Percentiles rank a stretch among this genome's conserved stretches.
Conservation (phyloP, 768 basidiomycete genomes). For the Boletus bicolor region DNA sequence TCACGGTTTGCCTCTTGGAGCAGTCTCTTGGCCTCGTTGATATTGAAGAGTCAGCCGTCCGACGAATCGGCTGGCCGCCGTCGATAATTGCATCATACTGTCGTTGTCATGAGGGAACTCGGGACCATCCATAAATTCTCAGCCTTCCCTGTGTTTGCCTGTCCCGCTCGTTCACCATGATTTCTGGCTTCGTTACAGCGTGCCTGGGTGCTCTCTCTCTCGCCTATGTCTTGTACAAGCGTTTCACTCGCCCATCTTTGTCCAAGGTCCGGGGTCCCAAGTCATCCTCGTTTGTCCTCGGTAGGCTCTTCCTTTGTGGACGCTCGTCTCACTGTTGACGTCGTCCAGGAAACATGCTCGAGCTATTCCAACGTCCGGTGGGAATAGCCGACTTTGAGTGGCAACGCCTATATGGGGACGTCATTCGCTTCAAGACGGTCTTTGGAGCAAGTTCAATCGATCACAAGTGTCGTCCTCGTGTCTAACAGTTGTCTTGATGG, state of each 20-base stretch:
- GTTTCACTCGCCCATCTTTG: conserved; percentile 4
- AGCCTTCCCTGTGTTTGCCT: neutral
- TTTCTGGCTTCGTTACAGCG: neutral
- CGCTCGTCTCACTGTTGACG: conserved; percentile 21
- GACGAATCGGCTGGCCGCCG: neutral
- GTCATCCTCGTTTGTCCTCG: conserved; percentile 22
- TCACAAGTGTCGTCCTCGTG: neutral
- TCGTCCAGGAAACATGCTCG: conserved; percentile 26
- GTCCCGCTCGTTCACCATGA: conserved; percentile 9
- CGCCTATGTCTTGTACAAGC: neutral
- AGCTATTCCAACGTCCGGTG: conserved; percentile 27
- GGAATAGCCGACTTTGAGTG: conserved; percentile 30
- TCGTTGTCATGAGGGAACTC: conserved; percentile 4
- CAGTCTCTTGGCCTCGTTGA: neutral
- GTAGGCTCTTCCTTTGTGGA: neutral
- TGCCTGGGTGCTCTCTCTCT: conserved; percentile 9
- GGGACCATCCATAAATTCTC: conserved; percentile 1
- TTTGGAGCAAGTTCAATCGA: conserved; percentile 23
- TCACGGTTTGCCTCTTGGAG: neutral
- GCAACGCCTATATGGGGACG: conserved; percentile 28
- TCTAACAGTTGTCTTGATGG: conserved; percentile 7
- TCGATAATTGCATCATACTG: neutral
- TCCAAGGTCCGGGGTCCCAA: conserved; percentile 20
- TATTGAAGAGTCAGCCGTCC: neutral
- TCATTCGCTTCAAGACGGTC: conserved; percentile 28